Conservation (phyloP, 108 stramenopile genomes). For the Cyclotella sp. region DNA sequence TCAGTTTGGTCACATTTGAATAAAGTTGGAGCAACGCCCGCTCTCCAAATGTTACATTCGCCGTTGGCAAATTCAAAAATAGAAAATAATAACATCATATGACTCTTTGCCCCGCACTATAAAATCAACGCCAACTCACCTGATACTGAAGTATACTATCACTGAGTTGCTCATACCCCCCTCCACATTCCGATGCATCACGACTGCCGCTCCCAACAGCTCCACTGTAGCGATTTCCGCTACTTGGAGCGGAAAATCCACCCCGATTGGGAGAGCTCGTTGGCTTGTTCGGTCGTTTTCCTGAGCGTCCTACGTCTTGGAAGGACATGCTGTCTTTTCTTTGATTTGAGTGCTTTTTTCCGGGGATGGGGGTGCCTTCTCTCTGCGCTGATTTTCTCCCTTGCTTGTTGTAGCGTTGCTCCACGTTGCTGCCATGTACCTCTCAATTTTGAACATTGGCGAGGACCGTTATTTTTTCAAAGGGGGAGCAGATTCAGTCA, state of each 20-base stretch:
- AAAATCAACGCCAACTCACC: constrained; percentile 32
- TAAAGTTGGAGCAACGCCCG: too few species aligned
- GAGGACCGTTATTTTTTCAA: too few species aligned
- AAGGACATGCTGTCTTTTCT: constrained; percentile 42
- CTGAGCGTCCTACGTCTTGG: constrained; percentile 57
- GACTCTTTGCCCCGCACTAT: not conserved
- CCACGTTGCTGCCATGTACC: too few species aligned
- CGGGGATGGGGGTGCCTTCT: too few species aligned
- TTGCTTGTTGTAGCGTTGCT: too few species aligned
- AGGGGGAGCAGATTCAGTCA: too few species aligned
- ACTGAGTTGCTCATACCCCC: constrained; percentile 55
- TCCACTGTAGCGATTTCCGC: constrained; percentile 4
- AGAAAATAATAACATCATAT: not conserved
- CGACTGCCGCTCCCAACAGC: not conserved
- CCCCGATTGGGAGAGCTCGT: not conserved
- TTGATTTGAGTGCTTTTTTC: not conserved
- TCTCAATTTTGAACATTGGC: too few species aligned
- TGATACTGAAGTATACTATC: constrained; percentile 71
- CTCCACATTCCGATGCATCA: not conserved
- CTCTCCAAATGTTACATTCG: not conserved
- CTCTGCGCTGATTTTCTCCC: too few species aligned
- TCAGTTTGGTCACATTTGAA: too few species aligned
- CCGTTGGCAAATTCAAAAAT: not conserved
- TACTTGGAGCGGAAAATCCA: not conserved
- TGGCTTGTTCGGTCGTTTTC: constrained; percentile 4